Base-by-base conservation (phyloP, 108 stramenopile species). In the Craspedostauros australis region DNA sequence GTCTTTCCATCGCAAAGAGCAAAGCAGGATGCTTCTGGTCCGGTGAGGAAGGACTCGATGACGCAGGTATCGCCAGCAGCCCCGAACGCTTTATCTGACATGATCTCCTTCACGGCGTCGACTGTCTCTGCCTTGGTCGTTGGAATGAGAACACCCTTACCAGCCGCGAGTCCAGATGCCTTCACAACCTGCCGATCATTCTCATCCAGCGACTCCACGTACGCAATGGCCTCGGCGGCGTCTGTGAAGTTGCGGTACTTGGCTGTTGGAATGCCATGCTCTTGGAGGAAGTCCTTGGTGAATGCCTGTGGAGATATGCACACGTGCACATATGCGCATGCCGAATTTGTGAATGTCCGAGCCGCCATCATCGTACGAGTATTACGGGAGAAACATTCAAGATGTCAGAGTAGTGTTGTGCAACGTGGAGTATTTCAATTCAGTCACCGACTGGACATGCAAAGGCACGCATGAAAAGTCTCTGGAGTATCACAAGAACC, bases 101-200 rank as follows among this genome's bases (percentile, higher is more conserved):
- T 96, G 64, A 99, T 94, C 66, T 88, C 86, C 45, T 86, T 73
- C 15, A 96, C 86, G 0, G 95, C 96, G 24, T 48, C 74, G 41
- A 97, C 73, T 14, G 98, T 97, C 62, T 95, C 97, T 42, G 72
- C 87, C 50, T 76, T 86, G 29, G 82, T 84, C 7, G 70, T 79
- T 29, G 97, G 97, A 14, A 99, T 61, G 25, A 99, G 72, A 23
- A 99, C 98, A 22, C 98, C 98, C 69, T 99, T 99, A 31, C 98
- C 98, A 18, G 97, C 98, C 19, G 98, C 98, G 23, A 99, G 80
- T 27, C 98, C 98, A 28, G 95, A 96, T 29, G 97, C 97, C 77
- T 99, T 99, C 64, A 99, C 94, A 8, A 99, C 98, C 33, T 97
- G 96, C 25, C 86, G 82, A 62, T 95, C 85, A 39, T 72, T 76